phyloP scores from a whole-genome alignment of 352 stramenopile genomes.

The Phytopythium chamaehyphon region DNA sequence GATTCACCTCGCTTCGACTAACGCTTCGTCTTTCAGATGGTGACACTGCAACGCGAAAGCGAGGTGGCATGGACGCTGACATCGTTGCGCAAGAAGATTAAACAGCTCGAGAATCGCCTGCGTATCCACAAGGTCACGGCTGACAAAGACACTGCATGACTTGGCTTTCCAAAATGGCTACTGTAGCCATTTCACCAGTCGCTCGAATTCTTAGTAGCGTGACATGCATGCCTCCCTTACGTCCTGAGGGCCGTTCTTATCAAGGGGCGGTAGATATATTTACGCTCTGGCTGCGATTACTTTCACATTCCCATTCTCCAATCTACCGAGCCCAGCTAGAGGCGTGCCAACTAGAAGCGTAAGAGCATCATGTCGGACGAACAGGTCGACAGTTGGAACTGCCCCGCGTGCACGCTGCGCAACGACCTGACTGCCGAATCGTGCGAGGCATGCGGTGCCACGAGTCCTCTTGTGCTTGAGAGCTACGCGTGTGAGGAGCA shows the following conservation, averaged over 20 bases:
- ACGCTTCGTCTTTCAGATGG: conserved; percentile 18
- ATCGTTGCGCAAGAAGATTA: conserved; percentile 54
- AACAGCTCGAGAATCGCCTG: conserved; percentile 56
- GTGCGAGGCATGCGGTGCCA: conserved; percentile 62
- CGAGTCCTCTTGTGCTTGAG: conserved; percentile 60
- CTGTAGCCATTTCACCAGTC: too few relatives aligned
- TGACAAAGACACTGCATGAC: background rate
- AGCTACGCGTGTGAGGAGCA: conserved; percentile 51
- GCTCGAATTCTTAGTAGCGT: too few relatives aligned
- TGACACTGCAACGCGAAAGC: conserved; percentile 38
- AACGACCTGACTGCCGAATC: conserved; percentile 52
- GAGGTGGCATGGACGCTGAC: conserved; percentile 45
- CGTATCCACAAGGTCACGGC: conserved; percentile 40
- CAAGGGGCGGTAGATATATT: too few relatives aligned
- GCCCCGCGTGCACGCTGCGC: conserved; percentile 47
- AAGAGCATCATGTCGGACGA: conserved; percentile 17
- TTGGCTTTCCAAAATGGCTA: background rate
- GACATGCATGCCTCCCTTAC: too few relatives aligned
- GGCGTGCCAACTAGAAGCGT: background rate
- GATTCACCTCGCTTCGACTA: background rate
- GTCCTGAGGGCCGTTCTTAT: too few relatives aligned
- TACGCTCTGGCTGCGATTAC: too few relatives aligned
- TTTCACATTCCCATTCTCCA: background rate
- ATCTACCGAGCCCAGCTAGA: background rate
- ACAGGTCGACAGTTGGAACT: conserved; percentile 38